A percentile compares a stretch with the other conserved stretches of the same genome.
Evolutionary conservation across 495 filamentous ascomycete species (phyloP).

Genomic region (Aspergillus funiculosus): DNA sequence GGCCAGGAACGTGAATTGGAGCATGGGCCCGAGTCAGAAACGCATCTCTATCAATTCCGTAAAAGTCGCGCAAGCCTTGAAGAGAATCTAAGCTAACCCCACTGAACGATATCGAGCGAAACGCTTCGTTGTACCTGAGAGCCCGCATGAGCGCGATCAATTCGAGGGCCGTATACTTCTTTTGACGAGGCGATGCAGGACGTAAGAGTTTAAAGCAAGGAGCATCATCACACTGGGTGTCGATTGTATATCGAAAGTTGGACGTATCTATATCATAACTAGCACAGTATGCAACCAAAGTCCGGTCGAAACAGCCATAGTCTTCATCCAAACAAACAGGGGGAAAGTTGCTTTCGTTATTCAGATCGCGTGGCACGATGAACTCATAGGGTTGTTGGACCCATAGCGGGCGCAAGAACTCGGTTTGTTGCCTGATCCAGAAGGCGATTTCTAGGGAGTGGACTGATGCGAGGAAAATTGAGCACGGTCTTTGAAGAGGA

Average conservation of each 20-base stretch:
- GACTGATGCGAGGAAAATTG: slow-evolving; percentile 72
- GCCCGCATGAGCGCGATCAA: slow-evolving; percentile 81
- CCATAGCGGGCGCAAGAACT: slow-evolving; percentile 80
- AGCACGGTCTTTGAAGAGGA: slow-evolving; percentile 57
- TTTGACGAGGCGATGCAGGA: slow-evolving; percentile 48
- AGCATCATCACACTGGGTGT: slow-evolving; percentile 68
- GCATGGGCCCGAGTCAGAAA: slow-evolving; percentile 52
- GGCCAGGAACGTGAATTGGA: slow-evolving; percentile 52
- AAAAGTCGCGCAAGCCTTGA: slow-evolving; percentile 54
- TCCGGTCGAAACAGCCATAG: slow-evolving; percentile 72
- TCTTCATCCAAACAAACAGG: slow-evolving; percentile 63
- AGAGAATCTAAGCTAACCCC: slow-evolving; percentile 65
- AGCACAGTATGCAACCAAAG: slow-evolving; percentile 78
- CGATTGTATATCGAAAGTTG: slow-evolving; percentile 70
- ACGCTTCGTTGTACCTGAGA: slow-evolving; percentile 87
- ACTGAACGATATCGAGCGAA: slow-evolving; percentile 76
- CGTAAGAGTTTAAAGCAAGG: slow-evolving; percentile 79
- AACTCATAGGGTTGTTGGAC: slow-evolving; percentile 62
- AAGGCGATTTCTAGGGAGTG: slow-evolving; percentile 71
- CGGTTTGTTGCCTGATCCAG: slow-evolving; percentile 64
- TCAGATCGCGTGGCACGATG: slow-evolving; percentile 54
- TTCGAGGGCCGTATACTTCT: slow-evolving; percentile 65
- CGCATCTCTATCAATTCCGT: slow-evolving; percentile 60
- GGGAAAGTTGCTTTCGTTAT: slow-evolving; percentile 57
- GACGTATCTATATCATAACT: slow-evolving; percentile 69